Evolutionary conservation across 2,329 filamentous ascomycete genomes (phyloP).

Genomic region (Seiridium unicorne): DNA sequence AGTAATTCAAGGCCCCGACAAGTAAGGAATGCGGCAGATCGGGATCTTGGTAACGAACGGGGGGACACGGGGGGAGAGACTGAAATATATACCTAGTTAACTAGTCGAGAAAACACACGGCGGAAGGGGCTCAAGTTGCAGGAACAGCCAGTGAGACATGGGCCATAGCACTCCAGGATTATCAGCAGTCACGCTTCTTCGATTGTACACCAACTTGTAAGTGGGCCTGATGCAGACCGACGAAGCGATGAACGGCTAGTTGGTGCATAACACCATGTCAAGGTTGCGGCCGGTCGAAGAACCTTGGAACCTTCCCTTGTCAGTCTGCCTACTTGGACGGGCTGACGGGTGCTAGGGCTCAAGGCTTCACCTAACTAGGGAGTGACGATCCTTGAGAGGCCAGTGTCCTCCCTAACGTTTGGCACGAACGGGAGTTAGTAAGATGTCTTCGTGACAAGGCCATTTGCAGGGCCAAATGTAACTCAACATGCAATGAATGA

Average conservation of each 20-base stretch:
- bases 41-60: background rate
- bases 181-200: too few species aligned
- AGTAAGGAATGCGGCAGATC: background rate
- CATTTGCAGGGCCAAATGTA: background rate
- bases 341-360: background rate
- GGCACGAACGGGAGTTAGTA: background rate
- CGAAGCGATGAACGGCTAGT: too few species aligned
- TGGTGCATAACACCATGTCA: background rate
- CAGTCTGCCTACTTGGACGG: background rate
- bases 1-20: background rate
- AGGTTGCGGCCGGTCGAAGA: background rate
- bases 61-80: background rate
- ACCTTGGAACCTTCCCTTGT: background rate
- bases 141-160: too few species aligned
- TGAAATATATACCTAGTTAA: background rate
- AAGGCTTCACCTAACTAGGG: background rate
- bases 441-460: background rate
- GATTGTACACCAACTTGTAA: too few species aligned
- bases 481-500: conserved; percentile 6
- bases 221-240: too few species aligned
- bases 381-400: background rate
- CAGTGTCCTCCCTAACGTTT: background rate
- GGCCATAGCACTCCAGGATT: too few species aligned
- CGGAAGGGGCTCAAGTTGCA: background rate
- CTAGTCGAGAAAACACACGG: background rate